Evolutionary conservation across 352 stramenopile genomes (phyloP).

Genomic region (Phytophthora brassicae): DNA sequence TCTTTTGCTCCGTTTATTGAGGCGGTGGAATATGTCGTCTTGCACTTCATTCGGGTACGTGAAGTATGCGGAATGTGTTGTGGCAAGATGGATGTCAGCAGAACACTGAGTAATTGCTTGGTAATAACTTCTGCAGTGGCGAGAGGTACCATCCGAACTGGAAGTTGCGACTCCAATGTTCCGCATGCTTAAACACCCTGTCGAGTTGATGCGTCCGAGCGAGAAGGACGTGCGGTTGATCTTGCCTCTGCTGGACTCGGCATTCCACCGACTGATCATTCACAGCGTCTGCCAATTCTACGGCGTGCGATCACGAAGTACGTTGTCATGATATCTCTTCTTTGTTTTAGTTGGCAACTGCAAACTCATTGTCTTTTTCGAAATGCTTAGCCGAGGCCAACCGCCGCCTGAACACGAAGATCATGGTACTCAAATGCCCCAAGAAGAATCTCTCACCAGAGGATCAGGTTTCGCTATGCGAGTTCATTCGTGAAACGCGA

Average conservation of each 20-base stretch:
- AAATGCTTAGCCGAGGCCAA: conserved; percentile 58
- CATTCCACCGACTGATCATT: conserved; percentile 87
- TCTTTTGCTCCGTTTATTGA: conserved; percentile 76
- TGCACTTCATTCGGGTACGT: conserved; percentile 83
- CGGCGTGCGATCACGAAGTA: conserved; percentile 80
- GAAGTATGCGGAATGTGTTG: not conserved
- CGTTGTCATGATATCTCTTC: conserved; percentile 11
- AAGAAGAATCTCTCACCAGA: conserved; percentile 53
- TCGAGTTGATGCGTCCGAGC: conserved; percentile 54
- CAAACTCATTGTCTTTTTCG: conserved; percentile 14
- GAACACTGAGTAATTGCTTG: not conserved
- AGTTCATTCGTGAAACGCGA: conserved; percentile 79
- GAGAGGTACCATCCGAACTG: conserved; percentile 70
- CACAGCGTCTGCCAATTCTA: conserved; percentile 91
- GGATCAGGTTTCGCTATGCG: conserved; percentile 69
- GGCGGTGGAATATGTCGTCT: conserved; percentile 72
- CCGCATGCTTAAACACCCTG: conserved; percentile 61
- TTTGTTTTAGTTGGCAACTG: not conserved
- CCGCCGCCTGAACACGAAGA: conserved; percentile 72
- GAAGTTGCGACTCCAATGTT: conserved; percentile 63
- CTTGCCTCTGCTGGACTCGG: conserved; percentile 75
- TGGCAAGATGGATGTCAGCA: not conserved
- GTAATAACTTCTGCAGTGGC: conserved; percentile 47
- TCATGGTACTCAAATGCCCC: conserved; percentile 75
- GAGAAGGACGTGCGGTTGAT: conserved; percentile 74